These are phyloP conservation scores for Candida patagonica DNA, from an alignment of 805 yeast genomes.

Conservation along the genomic window DNA sequence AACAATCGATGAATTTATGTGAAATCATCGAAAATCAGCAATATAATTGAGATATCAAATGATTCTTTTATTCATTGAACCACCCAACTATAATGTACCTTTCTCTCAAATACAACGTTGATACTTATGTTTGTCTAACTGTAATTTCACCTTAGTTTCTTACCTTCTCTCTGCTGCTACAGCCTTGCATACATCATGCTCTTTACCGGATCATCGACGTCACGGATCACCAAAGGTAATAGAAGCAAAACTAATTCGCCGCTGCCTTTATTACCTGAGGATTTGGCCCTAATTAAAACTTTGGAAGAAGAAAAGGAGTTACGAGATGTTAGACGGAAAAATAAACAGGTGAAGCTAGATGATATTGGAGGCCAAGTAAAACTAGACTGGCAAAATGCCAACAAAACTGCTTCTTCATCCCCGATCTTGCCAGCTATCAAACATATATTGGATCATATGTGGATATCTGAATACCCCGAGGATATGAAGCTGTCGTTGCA, in stretches of 20 bases:
- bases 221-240: neutral
- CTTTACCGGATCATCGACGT: neutral
- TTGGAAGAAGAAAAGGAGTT: conserved; percentile 19
- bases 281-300: conserved; percentile 12
- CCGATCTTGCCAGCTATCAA: conserved; percentile 18
- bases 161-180: too few relatives aligned
- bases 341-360: conserved; percentile 14
- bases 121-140: too few relatives aligned
- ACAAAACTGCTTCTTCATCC: conserved; percentile 8
- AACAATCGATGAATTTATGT: too few relatives aligned
- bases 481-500: conserved; percentile 16
- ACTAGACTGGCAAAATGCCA: conserved; percentile 13
- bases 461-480: conserved; percentile 25
- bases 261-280: conserved; percentile 14
- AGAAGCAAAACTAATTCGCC: neutral
- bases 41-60: too few relatives aligned
- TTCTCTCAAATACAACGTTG: too few relatives aligned
- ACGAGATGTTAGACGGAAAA: conserved; percentile 8
- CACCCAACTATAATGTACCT: too few relatives aligned
- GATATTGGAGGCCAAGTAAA: conserved; percentile 13
- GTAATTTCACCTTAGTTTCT: too few relatives aligned
- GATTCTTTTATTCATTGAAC: too few relatives aligned
- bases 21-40: too few relatives aligned
- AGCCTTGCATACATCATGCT: neutral
- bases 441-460: conserved; percentile 21